A percentile compares a stretch with the other conserved stretches of the same genome.
These are phyloP conservation scores for Aspergillus incahuasiensis DNA, from an alignment of 495 filamentous ascomycete genomes.

Conservation along the genomic window DNA sequence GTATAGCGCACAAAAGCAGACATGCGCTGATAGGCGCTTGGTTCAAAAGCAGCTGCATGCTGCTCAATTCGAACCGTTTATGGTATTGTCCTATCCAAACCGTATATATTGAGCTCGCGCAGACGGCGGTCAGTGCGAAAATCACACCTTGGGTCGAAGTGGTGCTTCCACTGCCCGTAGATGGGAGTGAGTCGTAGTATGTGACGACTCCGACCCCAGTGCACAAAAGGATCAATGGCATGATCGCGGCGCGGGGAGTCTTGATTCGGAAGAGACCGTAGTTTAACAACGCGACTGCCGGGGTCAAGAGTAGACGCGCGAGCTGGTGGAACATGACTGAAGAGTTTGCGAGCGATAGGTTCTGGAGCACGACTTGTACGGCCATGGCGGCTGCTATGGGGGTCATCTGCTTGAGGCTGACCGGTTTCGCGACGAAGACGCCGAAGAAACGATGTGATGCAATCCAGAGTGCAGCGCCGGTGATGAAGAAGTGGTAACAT, in stretches of 20 bases:
- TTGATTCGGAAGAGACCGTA: constrained; percentile 57
- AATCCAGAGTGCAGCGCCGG: constrained; percentile 58
- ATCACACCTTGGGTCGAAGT: constrained; percentile 55
- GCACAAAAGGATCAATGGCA: constrained; percentile 59
- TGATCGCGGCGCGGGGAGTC: constrained; percentile 44
- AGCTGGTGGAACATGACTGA: constrained; percentile 73
- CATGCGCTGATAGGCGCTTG: constrained; percentile 62
- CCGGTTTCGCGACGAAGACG: constrained; percentile 56
- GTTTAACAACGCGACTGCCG: constrained; percentile 63
- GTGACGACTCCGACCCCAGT: constrained; percentile 64
- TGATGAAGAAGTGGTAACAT: constrained; percentile 69
- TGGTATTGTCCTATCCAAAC: constrained; percentile 66
- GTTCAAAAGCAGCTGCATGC: constrained; percentile 70
- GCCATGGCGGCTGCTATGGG: constrained; percentile 64
- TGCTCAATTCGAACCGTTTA: constrained; percentile 59
- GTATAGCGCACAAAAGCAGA: constrained; percentile 60
- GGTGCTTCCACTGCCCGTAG: constrained; percentile 35
- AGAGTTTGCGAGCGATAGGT: constrained; percentile 66
- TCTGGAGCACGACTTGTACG: constrained; percentile 70
- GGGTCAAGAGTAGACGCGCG: constrained; percentile 66
- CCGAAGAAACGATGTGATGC: constrained; percentile 58
- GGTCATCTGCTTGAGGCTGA: constrained; percentile 53
- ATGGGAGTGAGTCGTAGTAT: constrained; percentile 62
- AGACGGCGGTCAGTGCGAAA: constrained; percentile 59
- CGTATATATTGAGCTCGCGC: constrained; percentile 64